Evolutionary conservation across 2,329 filamentous ascomycete species (phyloP), one percentile per base, ranked within the genome.

Genomic region (Exophiala oligosperma): DNA sequence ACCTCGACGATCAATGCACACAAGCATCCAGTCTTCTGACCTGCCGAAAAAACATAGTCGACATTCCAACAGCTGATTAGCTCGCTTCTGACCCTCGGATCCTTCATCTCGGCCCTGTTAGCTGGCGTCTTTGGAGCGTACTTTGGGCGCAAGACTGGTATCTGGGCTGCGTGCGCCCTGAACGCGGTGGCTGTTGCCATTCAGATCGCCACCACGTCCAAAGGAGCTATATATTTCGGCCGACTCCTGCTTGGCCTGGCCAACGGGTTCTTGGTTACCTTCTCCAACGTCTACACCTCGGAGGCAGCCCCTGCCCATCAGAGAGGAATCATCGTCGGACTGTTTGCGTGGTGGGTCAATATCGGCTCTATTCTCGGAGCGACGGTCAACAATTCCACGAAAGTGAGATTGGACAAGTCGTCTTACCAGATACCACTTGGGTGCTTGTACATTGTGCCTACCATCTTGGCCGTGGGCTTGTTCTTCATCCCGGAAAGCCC

Each of bases 121-220:
- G 58, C 54, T 11, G 58, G 58, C 6, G 24, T 54, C 14, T 61
- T 61, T 28, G 50, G 40, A 3, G n/a, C 49, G 3, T 57, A 32
- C 43, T 64, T 81, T 35, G 78, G 79, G 11, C 75, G 79, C 2
- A 77, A 76, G 52, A 32, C 64, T 0, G 76, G 75, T 52, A 69
- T 82, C 8, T 79, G 75, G 68, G 47, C 75, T 1, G 81, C 80
- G 1, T 80, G 78, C 56, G 23, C 78, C 1, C 68, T 81, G 9
- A 82, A 80, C 62, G 75, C 72, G 60, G 69, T 80, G 2, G 74
- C 81, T 9, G 83, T 83, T 58, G 72, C 82, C 17, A 75, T 84
- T 64, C 84, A 84, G 81, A 84, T 84, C 79, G 75, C 77, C 2
- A 83, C 80, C 0, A 76, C 74, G 4, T 67, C 72, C 52, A 82